Percentiles rank a stretch among this genome's conserved stretches.
phyloP scores from a whole-genome alignment of 768 basidiomycete species.

The Lactarius hengduanensis region DNA sequence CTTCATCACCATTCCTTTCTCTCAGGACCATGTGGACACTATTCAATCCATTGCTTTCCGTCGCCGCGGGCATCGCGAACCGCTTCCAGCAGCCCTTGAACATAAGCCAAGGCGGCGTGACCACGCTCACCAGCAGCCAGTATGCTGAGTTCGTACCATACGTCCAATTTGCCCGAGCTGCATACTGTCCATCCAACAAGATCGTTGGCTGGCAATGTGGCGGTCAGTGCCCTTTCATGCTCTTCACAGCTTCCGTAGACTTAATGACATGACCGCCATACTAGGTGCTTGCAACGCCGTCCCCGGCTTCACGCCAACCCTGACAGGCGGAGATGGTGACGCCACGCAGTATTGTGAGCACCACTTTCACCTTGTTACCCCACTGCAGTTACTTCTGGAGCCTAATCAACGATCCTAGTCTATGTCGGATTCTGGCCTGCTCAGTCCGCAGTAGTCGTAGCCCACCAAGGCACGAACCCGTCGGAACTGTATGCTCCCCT shows the following conservation, averaged over 20 bases:
- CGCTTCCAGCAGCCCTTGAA: conserved; percentile 8
- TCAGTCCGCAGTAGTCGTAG: conserved; percentile 25
- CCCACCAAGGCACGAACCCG: conserved; percentile 28
- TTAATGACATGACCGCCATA: not conserved
- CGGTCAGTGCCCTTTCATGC: conserved; percentile 32
- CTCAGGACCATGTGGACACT: conserved; percentile 9
- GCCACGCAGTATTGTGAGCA: conserved; percentile 47
- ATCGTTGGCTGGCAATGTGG: conserved; percentile 47
- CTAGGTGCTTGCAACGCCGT: conserved; percentile 44
- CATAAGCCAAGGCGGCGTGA: conserved; percentile 22
- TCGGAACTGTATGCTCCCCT: conserved; percentile 13
- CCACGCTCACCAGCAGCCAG: conserved; percentile 33
- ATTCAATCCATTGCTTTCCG: conserved; percentile 2
- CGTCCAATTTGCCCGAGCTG: conserved; percentile 53
- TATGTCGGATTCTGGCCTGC: conserved; percentile 28
- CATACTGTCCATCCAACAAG: conserved; percentile 47
- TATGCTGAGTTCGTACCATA: conserved; percentile 45
- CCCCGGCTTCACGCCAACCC: conserved; percentile 41
- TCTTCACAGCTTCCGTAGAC: not conserved
- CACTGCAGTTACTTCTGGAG: not conserved
- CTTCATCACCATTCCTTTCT: not conserved
- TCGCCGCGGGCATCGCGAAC: conserved; percentile 3
- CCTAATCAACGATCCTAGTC: conserved; percentile 15
- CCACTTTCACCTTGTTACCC: not conserved
- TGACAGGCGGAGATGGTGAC: conserved; percentile 52